A percentile compares a stretch with the other conserved stretches of the same genome.
phyloP scores from a whole-genome alignment of 1,139 yeast species.

The Nadsonia commutata region DNA sequence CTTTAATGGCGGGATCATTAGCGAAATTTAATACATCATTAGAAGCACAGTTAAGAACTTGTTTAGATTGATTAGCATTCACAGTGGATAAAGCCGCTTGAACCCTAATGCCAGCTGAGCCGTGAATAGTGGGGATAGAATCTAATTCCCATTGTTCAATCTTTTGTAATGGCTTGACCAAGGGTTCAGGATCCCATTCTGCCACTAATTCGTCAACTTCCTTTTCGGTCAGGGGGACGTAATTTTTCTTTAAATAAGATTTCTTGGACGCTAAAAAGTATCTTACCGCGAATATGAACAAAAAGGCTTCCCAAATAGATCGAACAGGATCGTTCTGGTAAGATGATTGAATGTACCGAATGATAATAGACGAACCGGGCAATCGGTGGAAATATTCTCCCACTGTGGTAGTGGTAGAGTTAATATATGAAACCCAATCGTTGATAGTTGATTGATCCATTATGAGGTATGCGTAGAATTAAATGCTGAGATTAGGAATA shows the following conservation, averaged over 20 bases:
- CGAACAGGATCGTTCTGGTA: slow-evolving; percentile 91
- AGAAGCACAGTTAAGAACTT: slow-evolving; percentile 22
- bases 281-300: slow-evolving; percentile 71
- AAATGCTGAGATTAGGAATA: too few species aligned
- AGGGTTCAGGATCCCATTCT: slow-evolving; percentile 86
- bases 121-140: slow-evolving; percentile 47
- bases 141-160: slow-evolving; percentile 49
- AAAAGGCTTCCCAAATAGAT: slow-evolving; percentile 62
- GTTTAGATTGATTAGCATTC: slow-evolving; percentile 17
- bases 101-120: slow-evolving; percentile 42
- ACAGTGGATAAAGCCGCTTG: slow-evolving; percentile 9
- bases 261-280: slow-evolving; percentile 74
- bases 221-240: slow-evolving; percentile 43
- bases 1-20: slow-evolving; percentile 33
- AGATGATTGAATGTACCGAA: slow-evolving; percentile 73
- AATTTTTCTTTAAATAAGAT: slow-evolving; percentile 61
- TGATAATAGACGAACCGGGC: slow-evolving; percentile 72
- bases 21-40: slow-evolving; percentile 46
- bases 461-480: too few species aligned
- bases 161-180: slow-evolving; percentile 40
- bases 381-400: neutral
- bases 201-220: slow-evolving; percentile 75
- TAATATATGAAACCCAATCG: neutral
- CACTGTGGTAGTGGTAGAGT: neutral
- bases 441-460: neutral